Evolutionary conservation across 2,329 filamentous ascomycete species (phyloP), one percentile per base, ranked within the genome.

Genomic region (Fusarium sp.): DNA sequence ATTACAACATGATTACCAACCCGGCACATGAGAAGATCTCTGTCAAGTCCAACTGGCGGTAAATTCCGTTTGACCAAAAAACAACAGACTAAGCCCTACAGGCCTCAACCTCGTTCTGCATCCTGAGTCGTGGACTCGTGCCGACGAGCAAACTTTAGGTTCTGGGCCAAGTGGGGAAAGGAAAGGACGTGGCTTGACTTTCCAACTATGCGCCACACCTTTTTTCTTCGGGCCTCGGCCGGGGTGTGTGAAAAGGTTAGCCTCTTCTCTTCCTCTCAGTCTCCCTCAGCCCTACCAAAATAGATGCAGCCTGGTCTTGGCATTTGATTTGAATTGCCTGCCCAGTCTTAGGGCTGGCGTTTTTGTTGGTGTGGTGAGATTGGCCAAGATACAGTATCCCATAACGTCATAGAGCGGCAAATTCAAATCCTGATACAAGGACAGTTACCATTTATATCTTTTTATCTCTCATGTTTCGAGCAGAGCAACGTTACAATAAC

Each of bases 1-100:
- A 62, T 70, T 62, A 70, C 53, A 62, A 24, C 25, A 63, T 63
- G 61, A 67, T 70, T 52, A 70, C 67, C 67, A 67, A 70, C 67
- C 56, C 57, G 40, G 49, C 54, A 65, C 32, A 59, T 59, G 27
- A 60, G 14, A 51, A 14, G 41, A 63, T 52, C 29, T 24, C 46
- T 52, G 52, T 40, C 58, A 32, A 58, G 47, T 29, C 27, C 27
- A 29, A 29, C 27, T 42, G 13, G 29, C 42, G 61, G 66, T 41
- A 61, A 51, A 55, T 40, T 68, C 47, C 42, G 56, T 40, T 30
- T 12, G 1, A 29, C 42, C 48, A 22, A 32, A n/a, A n/a, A 16
- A 18, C 29, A 46, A 29, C 32, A 62, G 32, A 37, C 68, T 70
- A 70, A 71, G 68, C 68, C 68, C 68, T 70, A 64, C 61, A 63